A percentile compares a stretch with the other conserved stretches of the same genome.
phyloP scores from a whole-genome alignment of 169 alveolate genomes.

The Plasmodium vivax region DNA sequence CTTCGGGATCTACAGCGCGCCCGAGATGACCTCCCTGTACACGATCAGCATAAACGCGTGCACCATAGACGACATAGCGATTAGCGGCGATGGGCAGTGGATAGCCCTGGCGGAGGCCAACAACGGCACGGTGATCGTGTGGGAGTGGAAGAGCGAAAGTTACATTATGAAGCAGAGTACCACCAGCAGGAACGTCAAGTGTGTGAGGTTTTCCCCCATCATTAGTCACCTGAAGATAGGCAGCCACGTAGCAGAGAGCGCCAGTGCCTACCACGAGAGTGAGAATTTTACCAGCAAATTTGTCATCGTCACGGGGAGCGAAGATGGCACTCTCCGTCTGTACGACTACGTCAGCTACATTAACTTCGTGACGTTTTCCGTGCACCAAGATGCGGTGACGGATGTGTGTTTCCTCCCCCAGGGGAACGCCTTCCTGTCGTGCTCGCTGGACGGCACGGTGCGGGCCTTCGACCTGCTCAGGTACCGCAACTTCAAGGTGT shows the following conservation, averaged over 20 bases:
- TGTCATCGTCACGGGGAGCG: constrained; percentile 97
- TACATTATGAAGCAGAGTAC: constrained; percentile 97
- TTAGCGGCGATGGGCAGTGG: constrained; percentile 91
- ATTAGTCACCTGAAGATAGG: constrained; percentile 62
- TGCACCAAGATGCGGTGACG: constrained; percentile 94
- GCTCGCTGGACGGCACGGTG: constrained; percentile 98
- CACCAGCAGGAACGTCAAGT: constrained; percentile 84
- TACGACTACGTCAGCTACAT: constrained; percentile 96
- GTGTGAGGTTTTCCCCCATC: constrained; percentile 80
- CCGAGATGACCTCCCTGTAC: constrained; percentile 77
- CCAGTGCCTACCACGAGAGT: constrained; percentile 60
- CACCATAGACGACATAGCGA: constrained; percentile 79
- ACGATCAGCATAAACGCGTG: constrained; percentile 80
- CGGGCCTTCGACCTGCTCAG: constrained; percentile 97
- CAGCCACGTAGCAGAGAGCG: constrained; percentile 39
- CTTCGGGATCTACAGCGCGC: constrained; percentile 80
- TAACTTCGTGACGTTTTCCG: constrained; percentile 96
- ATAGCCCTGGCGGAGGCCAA: constrained; percentile 90
- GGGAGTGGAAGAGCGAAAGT: constrained; percentile 99
- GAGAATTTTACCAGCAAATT: constrained; percentile 72
- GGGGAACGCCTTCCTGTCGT: constrained; percentile 94
- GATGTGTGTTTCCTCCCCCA: constrained; percentile 93
- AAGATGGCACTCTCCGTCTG: constrained; percentile 96
- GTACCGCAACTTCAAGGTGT: constrained; percentile 91
- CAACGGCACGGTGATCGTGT: constrained; percentile 91